Percentiles rank a stretch among this genome's conserved stretches.
These are phyloP conservation scores for Alternaria angustiovoidea DNA, from an alignment of 2,329 filamentous ascomycete genomes.

Conservation along the genomic window DNA sequence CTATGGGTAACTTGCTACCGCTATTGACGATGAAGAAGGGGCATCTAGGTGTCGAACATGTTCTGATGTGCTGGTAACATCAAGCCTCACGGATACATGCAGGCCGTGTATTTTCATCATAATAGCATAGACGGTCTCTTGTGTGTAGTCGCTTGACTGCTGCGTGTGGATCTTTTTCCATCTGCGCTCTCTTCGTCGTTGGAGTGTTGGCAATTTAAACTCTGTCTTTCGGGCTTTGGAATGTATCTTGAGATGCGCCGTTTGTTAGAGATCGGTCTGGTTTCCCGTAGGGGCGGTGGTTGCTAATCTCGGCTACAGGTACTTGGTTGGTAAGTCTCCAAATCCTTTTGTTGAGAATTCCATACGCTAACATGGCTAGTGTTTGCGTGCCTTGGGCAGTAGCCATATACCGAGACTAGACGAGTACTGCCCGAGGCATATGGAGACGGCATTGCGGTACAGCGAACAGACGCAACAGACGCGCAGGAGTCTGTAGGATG, in stretches of 20 bases:
- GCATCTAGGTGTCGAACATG: neutral
- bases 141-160: neutral
- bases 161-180: conserved; percentile 20
- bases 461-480: conserved; percentile 31
- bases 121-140: neutral
- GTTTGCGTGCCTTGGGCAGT: conserved; percentile 46
- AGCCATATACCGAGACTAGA: neutral
- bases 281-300: conserved; percentile 30
- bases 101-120: conserved; percentile 10
- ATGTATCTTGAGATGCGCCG: conserved; percentile 25
- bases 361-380: conserved; percentile 23
- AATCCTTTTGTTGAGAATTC: conserved; percentile 9
- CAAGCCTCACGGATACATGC: conserved; percentile 8
- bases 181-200: conserved; percentile 32
- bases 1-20: neutral
- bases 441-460: conserved; percentile 32
- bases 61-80: neutral
- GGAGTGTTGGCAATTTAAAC: conserved; percentile 36
- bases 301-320: conserved; percentile 34
- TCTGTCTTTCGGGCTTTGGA: conserved; percentile 23
- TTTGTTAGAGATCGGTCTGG: conserved; percentile 27
- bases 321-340: conserved; percentile 30
- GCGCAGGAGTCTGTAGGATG: conserved; percentile 12
- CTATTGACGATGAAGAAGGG: neutral
- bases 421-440: conserved; percentile 61